Base-by-base conservation (phyloP, 306 rosid species). In the Pyrus betulifolia region DNA sequence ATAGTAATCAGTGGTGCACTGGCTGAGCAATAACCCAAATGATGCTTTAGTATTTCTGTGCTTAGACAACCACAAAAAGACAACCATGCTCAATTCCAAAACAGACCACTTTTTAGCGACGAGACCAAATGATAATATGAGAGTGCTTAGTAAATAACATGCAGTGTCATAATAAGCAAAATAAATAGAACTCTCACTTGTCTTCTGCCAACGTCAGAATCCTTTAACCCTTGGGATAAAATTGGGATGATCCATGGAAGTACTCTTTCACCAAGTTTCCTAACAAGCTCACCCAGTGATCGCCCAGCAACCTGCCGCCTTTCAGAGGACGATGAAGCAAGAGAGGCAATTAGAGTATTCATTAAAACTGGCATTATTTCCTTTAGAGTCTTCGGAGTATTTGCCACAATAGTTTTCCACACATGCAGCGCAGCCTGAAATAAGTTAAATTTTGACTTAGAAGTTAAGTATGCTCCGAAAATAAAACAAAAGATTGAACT, bases 231-330 rank as follows among this genome's bases (percentile, higher is more conserved):
- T 80, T 65, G 85, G 74, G 99, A 95, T 81, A 95, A 91, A 67
- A 95, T 95, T 73, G 99, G 99, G 71, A 95, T 92, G 81, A 95
- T 89, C 91, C 74, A 85, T 31, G 99, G 99, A 76, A 95, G 97
- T 52, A 95, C 97, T 33, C 99, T 87, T 80, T 95, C 99, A 67
- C 99, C 99, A 87, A 95, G 99, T 87, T 95, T 92, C 83, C 97
- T 87, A 40, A 95, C 99, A 81, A 95, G 99, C 89, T 95, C 99
- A 68, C 99, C 99, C 72, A 95, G 86, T 70, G 99, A 86, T 69
- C 99, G 88, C 65, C 91, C 97, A 80, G 99, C 99, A 86, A 95
- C 99, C 97, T 92, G 99, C 65, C 97, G 96, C 88, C 99, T 89
- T 84, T 95, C 99, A 15, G 93, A 92, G 22, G 97, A 95, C 23